Evolutionary conservation across 306 rosid genomes (phyloP).

Genomic region (Trichosanthes cucumerina): DNA sequence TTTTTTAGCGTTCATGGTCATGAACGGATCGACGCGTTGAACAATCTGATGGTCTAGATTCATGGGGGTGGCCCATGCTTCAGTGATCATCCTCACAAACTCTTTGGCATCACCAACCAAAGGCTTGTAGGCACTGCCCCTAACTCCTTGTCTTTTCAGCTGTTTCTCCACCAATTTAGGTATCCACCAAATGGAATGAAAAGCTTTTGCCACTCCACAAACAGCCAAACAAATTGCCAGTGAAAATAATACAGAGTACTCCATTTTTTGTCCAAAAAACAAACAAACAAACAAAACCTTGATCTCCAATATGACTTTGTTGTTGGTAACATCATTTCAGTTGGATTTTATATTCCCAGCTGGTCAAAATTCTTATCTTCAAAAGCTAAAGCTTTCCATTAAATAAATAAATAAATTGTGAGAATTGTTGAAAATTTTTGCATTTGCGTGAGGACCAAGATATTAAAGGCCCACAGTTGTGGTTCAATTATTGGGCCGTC

Average conservation of each 20-base stretch:
- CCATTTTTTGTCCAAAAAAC: slow-evolving; percentile 3
- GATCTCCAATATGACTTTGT: background rate
- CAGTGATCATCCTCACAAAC: slow-evolving; percentile 23
- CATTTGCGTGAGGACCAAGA: background rate
- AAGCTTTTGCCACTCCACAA: slow-evolving; percentile 22
- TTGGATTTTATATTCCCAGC: background rate
- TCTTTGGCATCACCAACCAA: slow-evolving; percentile 37
- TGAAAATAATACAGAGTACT: slow-evolving; percentile 6
- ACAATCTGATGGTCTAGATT: slow-evolving; percentile 27
- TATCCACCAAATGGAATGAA: slow-evolving; percentile 29
- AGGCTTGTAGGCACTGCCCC: slow-evolving; percentile 37
- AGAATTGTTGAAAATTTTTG: background rate
- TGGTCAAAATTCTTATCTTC: background rate
- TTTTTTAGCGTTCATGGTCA: slow-evolving; percentile 19
- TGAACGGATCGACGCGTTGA: slow-evolving; percentile 38
- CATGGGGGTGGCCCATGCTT: slow-evolving; percentile 46
- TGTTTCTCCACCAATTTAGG: slow-evolving; percentile 35
- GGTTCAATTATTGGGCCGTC: background rate
- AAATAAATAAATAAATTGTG: background rate
- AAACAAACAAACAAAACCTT: background rate
- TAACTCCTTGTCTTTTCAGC: slow-evolving; percentile 33
- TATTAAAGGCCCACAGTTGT: background rate
- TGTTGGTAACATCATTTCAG: background rate
- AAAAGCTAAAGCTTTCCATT: background rate
- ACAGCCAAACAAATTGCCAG: slow-evolving; percentile 21